These are phyloP conservation scores for Tritrichomonas musculus DNA, from an alignment of 208 protist genomes.

Conservation along the genomic window DNA sequence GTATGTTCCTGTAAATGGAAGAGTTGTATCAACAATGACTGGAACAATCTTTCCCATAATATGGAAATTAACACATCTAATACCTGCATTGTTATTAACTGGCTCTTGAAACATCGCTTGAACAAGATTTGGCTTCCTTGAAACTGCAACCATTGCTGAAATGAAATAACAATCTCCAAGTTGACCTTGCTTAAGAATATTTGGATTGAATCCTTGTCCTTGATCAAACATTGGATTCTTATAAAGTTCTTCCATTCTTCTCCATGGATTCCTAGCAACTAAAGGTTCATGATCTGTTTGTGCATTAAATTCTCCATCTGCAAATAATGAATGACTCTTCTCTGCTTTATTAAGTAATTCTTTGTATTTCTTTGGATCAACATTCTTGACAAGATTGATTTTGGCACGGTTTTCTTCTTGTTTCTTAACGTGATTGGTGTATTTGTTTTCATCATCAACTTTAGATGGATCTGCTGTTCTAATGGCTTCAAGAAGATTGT, in stretches of 20 bases:
- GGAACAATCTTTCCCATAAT: background rate
- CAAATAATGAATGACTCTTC: background rate
- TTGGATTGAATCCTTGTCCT: background rate
- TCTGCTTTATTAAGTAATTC: background rate
- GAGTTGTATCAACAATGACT: background rate
- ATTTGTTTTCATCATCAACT: background rate
- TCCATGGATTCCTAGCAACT: background rate
- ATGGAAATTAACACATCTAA: background rate
- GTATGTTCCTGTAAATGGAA: background rate
- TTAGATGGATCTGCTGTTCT: background rate
- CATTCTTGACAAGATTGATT: background rate
- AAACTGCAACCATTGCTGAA: background rate
- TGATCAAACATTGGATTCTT: background rate
- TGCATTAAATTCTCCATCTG: background rate
- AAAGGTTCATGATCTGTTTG: too few relatives aligned
- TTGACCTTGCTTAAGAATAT: background rate
- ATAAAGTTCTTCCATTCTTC: background rate
- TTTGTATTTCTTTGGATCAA: background rate
- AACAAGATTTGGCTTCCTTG: background rate
- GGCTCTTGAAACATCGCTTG: background rate
- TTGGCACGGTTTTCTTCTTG: background rate
- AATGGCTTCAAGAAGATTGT: background rate
- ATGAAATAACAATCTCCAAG: slow-evolving; percentile 26
- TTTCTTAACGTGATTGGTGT: background rate
- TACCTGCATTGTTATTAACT: background rate